These are phyloP conservation scores for Cucumis cinereus DNA, from an alignment of 306 rosid genomes.

Conservation along the genomic window DNA sequence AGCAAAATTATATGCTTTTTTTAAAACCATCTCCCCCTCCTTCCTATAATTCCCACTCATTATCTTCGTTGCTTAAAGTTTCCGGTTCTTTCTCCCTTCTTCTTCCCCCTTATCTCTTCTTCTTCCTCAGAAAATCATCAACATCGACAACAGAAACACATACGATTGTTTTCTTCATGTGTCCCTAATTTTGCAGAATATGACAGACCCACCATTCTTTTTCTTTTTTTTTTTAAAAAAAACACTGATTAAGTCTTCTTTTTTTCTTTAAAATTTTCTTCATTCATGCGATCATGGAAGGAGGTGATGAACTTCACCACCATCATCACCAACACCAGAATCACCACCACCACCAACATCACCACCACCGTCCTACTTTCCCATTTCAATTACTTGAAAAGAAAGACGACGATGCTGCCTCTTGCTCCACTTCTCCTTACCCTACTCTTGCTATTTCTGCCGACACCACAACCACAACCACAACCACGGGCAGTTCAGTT, in stretches of 20 bases:
- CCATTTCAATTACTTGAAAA: constrained; percentile 85
- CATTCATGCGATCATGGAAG: constrained; percentile 82
- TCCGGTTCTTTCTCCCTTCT: constrained; percentile 8
- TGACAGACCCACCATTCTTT: not conserved
- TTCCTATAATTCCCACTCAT: constrained; percentile 82
- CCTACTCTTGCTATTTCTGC: constrained; percentile 47
- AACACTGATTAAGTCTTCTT: not conserved
- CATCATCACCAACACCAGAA: constrained; percentile 9
- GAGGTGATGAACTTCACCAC: constrained; percentile 60
- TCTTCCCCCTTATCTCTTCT: not conserved
- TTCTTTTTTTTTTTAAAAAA: not conserved
- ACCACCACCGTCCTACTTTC: constrained; percentile 47
- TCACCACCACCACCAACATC: not conserved
- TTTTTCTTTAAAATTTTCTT: not conserved
- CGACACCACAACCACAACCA: constrained; percentile 10
- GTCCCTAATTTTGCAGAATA: not conserved
- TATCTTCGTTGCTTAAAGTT: constrained; percentile 85
- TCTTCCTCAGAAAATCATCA: not conserved
- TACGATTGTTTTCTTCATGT: not conserved
- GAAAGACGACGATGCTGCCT: constrained; percentile 53
- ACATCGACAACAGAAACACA: not conserved
- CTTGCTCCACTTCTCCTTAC: constrained; percentile 47
- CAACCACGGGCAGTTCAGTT: not conserved
- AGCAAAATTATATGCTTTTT: constrained; percentile 32
- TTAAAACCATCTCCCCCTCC: constrained; percentile 50